These are phyloP conservation scores for Xylariaceae sp. DNA, from an alignment of 2,329 filamentous ascomycete species.

Conservation along the genomic window DNA sequence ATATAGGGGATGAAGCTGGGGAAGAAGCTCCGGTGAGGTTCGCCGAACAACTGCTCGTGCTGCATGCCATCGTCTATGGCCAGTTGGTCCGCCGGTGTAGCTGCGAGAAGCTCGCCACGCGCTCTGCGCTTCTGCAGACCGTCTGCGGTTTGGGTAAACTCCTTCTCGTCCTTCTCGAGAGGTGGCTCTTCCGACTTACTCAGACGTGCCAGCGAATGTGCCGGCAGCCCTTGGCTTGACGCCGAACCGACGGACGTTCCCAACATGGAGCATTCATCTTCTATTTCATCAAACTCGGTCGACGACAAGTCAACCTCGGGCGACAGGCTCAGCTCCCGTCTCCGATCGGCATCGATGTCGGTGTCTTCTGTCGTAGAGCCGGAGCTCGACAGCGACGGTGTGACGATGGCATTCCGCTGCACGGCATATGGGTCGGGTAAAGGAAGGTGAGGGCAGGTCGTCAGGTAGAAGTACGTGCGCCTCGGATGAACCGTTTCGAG, in stretches of 20 bases:
- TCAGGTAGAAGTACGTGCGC: slow-evolving; percentile 94
- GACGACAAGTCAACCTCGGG: slow-evolving; percentile 90
- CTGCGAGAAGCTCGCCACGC: slow-evolving; percentile 38
- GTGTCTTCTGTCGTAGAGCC: slow-evolving; percentile 68
- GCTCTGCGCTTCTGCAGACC: slow-evolving; percentile 67
- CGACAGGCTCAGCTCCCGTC: slow-evolving; percentile 74
- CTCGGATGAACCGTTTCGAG: slow-evolving; percentile 87
- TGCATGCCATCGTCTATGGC: slow-evolving; percentile 39
- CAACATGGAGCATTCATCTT: slow-evolving; percentile 55
- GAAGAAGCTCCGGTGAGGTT: slow-evolving; percentile 31
- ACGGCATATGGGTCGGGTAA: slow-evolving; percentile 59
- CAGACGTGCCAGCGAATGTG: slow-evolving; percentile 46
- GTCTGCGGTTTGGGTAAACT: slow-evolving; percentile 93
- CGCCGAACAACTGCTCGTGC: slow-evolving; percentile 51
- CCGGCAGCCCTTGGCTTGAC: slow-evolving; percentile 32
- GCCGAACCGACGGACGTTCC: slow-evolving; percentile 56
- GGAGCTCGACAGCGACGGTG: slow-evolving; percentile 73
- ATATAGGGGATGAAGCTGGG: slow-evolving; percentile 32
- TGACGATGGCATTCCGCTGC: slow-evolving; percentile 58
- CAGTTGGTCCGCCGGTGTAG: slow-evolving; percentile 32
- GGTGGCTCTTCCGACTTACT: slow-evolving; percentile 78
- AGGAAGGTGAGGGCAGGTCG: slow-evolving; percentile 76
- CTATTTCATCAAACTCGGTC: slow-evolving; percentile 73
- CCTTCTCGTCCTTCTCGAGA: slow-evolving; percentile 88
- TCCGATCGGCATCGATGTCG: slow-evolving; percentile 61